A percentile compares a stretch with the other conserved stretches of the same genome.
Evolutionary conservation across 2,329 filamentous ascomycete species (phyloP).

Genomic region (Beauveria rudraprayagi): DNA sequence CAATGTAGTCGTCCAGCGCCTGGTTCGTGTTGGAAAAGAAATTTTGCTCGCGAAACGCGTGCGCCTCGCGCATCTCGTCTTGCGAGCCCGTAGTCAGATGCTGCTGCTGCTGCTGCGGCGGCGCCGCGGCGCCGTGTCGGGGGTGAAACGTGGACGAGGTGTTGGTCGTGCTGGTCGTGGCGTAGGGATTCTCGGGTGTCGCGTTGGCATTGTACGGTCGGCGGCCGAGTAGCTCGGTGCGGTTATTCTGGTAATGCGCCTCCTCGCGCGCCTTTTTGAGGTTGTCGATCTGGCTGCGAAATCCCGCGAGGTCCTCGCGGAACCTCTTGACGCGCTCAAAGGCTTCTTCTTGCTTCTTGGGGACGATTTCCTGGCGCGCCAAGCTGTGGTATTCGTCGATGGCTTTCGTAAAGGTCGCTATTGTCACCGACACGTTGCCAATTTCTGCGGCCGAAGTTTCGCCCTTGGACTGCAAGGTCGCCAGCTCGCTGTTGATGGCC

Average conservation of each 20-base stretch:
- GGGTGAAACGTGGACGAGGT: slow-evolving; percentile 29
- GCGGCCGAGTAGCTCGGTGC: slow-evolving; percentile 76
- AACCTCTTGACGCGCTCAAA: slow-evolving; percentile 80
- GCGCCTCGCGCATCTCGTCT: slow-evolving; percentile 66
- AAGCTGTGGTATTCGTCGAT: slow-evolving; percentile 86
- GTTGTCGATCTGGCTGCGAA: slow-evolving; percentile 66
- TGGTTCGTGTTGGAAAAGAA: slow-evolving; percentile 78
- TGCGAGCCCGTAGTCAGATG: slow-evolving; percentile 40
- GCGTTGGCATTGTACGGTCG: slow-evolving; percentile 59
- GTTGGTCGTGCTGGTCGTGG: slow-evolving; percentile 39
- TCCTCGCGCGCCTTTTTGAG: slow-evolving; percentile 75
- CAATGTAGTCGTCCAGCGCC: slow-evolving; percentile 89
- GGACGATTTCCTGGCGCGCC: slow-evolving; percentile 80
- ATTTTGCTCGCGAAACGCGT: slow-evolving; percentile 80
- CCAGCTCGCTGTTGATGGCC: slow-evolving; percentile 68
- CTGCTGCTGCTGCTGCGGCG: not conserved
- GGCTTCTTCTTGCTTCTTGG: slow-evolving; percentile 87
- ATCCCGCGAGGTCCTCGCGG: slow-evolving; percentile 71
- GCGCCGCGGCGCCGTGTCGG: slow-evolving; percentile 26
- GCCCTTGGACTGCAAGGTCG: slow-evolving; percentile 56
- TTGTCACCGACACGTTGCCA: slow-evolving; percentile 69
- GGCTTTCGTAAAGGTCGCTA: slow-evolving; percentile 76
- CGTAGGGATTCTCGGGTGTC: slow-evolving; percentile 88
- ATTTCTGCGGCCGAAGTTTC: slow-evolving; percentile 48
- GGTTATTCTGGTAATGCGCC: slow-evolving; percentile 54